A percentile compares a stretch with the other conserved stretches of the same genome.
These are phyloP conservation scores for Rhizopogon vinicolor DNA, from an alignment of 768 basidiomycete genomes.

Conservation along the genomic window DNA sequence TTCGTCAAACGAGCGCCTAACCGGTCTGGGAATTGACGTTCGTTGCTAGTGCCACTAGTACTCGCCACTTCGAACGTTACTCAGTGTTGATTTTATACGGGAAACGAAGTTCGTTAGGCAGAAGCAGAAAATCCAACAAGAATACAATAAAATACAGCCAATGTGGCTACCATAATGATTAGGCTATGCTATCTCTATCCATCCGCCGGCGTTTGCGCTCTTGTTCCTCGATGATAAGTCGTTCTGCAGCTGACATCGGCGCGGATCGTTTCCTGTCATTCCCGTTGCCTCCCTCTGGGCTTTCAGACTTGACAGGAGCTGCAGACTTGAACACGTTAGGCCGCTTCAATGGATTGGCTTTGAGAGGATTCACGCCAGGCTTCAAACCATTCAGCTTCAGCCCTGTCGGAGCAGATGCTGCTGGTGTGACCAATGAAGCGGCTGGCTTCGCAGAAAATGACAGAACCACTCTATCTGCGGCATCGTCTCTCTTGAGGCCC, in stretches of 20 bases:
- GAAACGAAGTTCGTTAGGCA: not conserved
- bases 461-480: slow-evolving; percentile 68
- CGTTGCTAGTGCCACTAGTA: too few species aligned
- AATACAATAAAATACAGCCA: slow-evolving; percentile 4
- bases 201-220: slow-evolving; percentile 81
- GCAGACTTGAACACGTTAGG: slow-evolving; percentile 69
- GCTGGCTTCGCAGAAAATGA: slow-evolving; percentile 60
- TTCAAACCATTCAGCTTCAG: slow-evolving; percentile 57
- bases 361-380: slow-evolving; percentile 49
- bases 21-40: too few species aligned
- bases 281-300: slow-evolving; percentile 25
- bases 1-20: not conserved
- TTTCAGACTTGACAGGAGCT: slow-evolving; percentile 25
- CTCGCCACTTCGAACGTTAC: too few species aligned
- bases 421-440: slow-evolving; percentile 18
- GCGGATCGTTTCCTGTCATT: slow-evolving; percentile 61
- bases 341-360: slow-evolving; percentile 67
- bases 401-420: slow-evolving; percentile 31
- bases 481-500: slow-evolving; percentile 70
- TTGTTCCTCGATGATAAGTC: slow-evolving; percentile 85
- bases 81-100: too few species aligned
- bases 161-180: slow-evolving; percentile 4
- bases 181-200: slow-evolving; percentile 40
- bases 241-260: slow-evolving; percentile 78
- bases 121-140: slow-evolving; percentile 3